Base-by-base conservation (phyloP, 164 flowering plant genomes). In the Magnolia sinica region DNA sequence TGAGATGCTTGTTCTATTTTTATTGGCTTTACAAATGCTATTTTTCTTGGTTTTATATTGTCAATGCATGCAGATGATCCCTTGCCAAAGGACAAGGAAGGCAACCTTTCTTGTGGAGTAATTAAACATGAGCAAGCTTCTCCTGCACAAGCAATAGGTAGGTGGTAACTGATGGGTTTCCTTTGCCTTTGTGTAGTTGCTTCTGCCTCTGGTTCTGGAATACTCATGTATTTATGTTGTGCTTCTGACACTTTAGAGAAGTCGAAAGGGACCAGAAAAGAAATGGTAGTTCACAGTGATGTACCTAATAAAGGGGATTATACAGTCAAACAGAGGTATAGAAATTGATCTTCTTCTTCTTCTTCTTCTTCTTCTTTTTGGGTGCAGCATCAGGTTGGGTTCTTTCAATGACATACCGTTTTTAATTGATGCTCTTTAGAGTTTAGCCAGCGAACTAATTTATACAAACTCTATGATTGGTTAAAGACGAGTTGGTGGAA, bases 241-340 rank as follows among this genome's bases (percentile, higher is more conserved):
- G 24, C 29, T 70, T 4, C 14, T 73, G 29, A 71, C 29, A 61
- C 52, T 64, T 67, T 68, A 85, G 87, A 73, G 73, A 76, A 85
- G 61, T 76, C 74, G 22, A 71, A 79, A 67, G 78, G 76, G 74
- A 66, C 76, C 2, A 79, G 66, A 76, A 89, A 85, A 74, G 76
- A 79, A 50, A 77, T 65, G 23, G 49, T 63, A 72, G 72, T 81
- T 74, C 51, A 50, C 24, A 79, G 22, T 74, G 83, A 73, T 70
- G 70, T 72, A 73, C 74, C 83, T 70, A 87, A 82, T 68, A 85
- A 82, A 78, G 86, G 45, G 75, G 83, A 77, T 19, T 71, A 76
- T 79, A 90, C 95, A 66, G 92, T 84, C 74, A 94, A 88, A 82
- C 98, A 91, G 77, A 92, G 96, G 98, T 92, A 82, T 50, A 59